Evolutionary conservation across 768 basidiomycete genomes (phyloP).

Genomic region (Lentinula edodes): DNA sequence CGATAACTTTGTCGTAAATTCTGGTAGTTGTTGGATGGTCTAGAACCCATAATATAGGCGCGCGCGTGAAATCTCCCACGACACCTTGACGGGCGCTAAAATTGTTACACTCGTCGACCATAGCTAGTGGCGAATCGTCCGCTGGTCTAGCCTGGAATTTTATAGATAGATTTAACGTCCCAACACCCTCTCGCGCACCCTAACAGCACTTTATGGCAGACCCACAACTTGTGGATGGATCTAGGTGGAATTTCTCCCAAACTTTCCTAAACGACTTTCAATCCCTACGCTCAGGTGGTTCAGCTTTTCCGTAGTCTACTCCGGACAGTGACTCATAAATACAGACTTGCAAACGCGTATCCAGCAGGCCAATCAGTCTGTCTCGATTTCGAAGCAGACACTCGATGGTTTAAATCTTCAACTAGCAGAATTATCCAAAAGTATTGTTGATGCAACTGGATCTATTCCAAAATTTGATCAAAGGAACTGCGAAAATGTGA

Average conservation of each 20-base stretch:
- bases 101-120: too few species aligned
- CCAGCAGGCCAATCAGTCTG: conserved; percentile 26
- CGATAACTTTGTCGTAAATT: too few species aligned
- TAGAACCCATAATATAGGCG: too few species aligned
- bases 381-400: conserved; percentile 25
- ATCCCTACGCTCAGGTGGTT: conserved; percentile 27
- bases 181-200: too few species aligned
- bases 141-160: too few species aligned
- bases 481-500: conserved; percentile 61
- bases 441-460: conserved; percentile 56
- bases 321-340: background rate
- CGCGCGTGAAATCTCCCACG: too few species aligned
- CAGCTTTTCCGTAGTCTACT: conserved; percentile 7
- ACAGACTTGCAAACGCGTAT: conserved; percentile 29
- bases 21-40: too few species aligned
- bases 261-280: conserved; percentile 48
- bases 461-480: conserved; percentile 72
- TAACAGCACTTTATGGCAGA: background rate
- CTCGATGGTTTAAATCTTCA: conserved; percentile 42
- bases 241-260: conserved; percentile 40
- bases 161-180: too few species aligned
- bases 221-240: background rate
- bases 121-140: too few species aligned
- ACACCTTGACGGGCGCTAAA: too few species aligned
- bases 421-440: conserved; percentile 55